Evolutionary conservation across 768 basidiomycete genomes (phyloP), one percentile per base, ranked within the genome.

Genomic region (Suillus americanus): DNA sequence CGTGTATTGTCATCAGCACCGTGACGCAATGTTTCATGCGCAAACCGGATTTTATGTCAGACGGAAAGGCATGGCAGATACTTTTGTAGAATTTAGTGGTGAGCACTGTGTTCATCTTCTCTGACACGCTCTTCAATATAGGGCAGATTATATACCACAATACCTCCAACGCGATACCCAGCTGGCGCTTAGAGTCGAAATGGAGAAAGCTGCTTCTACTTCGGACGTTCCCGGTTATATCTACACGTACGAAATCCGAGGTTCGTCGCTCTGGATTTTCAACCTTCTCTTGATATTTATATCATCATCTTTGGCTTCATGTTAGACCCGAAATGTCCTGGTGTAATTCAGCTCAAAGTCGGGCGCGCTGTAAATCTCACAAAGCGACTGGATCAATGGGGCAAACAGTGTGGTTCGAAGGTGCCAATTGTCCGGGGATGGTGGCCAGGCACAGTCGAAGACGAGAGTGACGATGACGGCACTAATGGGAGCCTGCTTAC

Each of bases 211-310:
- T 13, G 79, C 79, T 4, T 85, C 90, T 5, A 64, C 70, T 3
- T 81, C 84, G 10, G 92, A 94, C 67, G 83, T 81, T 23, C 79
- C 83, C 5, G 93, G 93, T 0, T 93, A 90, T 69, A 94, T 95
- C 59, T 95, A 95, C 68, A 85, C 86, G 0, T 94, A 89, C 72
- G 89, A 94, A 74, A 89, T 94, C 63, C 82, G 86, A 73, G 89
- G 90, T 90, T 72, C 53, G 74, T 68, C 56, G 35, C 48, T 45
- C 35, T 38, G n/a, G 56, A 71, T 71, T 60, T 25, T 25, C 45
- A 12, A 64, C 12, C 23, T 50, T 13, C 38, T 68, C 55, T 30
- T 37, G 74, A 38, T 63, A 61, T 59, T 30, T 30, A 45, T 25
- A 30, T n/a, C 25, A 18, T 28, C 18, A 10, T 37, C 37, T 10